These are phyloP conservation scores for Fusarium concolor DNA, from an alignment of 2,329 filamentous ascomycete species.

Conservation along the genomic window DNA sequence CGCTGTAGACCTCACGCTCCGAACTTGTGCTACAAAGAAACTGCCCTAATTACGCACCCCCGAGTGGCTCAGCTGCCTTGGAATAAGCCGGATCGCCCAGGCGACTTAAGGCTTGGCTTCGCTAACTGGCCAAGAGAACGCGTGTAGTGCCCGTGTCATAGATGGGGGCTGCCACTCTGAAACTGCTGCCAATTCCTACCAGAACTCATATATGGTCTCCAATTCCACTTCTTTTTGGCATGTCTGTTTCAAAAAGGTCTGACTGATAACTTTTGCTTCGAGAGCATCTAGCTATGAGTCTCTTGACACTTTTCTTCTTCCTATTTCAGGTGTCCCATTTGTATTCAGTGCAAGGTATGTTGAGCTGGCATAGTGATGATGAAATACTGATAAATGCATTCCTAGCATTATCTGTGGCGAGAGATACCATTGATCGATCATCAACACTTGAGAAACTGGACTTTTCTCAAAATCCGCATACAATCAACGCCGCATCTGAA, in stretches of 20 bases:
- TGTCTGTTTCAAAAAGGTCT: background rate
- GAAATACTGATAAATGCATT: background rate
- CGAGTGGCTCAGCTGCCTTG: constrained; percentile 35
- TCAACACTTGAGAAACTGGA: constrained; percentile 19
- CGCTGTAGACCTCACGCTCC: background rate
- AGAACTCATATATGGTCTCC: constrained; percentile 8
- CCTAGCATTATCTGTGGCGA: constrained; percentile 12
- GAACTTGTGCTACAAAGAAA: background rate
- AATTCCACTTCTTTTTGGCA: background rate
- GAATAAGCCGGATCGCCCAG: constrained; percentile 21
- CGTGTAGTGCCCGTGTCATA: constrained; percentile 20
- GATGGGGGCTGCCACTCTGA: constrained; percentile 6
- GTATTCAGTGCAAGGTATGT: constrained; percentile 15
- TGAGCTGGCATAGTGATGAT: background rate
- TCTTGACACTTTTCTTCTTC: constrained; percentile 9
- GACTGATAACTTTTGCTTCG: background rate
- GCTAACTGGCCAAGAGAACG: constrained; percentile 22
- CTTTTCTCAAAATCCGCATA: constrained; percentile 12
- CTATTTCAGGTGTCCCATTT: background rate
- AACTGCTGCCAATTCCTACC: background rate
- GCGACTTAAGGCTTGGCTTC: constrained; percentile 14
- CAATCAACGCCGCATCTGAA: constrained; percentile 3
- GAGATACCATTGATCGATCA: constrained; percentile 6
- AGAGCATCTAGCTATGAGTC: constrained; percentile 15
- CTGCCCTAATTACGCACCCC: constrained; percentile 19